Evolutionary conservation across 768 basidiomycete genomes (phyloP), one percentile per base, ranked within the genome.

Genomic region (Nidula microcarpa): DNA sequence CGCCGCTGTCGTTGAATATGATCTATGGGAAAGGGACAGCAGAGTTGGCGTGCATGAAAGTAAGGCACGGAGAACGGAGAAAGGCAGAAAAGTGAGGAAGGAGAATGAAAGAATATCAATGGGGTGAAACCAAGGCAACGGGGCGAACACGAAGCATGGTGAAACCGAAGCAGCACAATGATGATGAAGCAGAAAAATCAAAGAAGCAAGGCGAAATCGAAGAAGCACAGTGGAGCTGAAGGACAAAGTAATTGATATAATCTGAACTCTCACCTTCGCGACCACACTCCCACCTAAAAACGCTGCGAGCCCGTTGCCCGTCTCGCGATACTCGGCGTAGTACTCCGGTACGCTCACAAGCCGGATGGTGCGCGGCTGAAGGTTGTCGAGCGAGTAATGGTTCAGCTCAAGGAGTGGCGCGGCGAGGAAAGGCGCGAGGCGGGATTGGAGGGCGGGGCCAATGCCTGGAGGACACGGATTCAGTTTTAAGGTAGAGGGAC

Each of bases 301-400:
- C 9, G 87, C 84, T 4, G 90, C 87, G 37, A 86, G 74, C 1
- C 87, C 87, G 50, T 92, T 90, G 2, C 91, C 92, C 43, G 84
- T 89, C 48, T 93, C 90, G 53, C 91, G 77, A 62, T 90, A 97
- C 65, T 95, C 92, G 6, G 89, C 86, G 65, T 93, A 97, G 67
- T 94, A 95, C 33, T 95, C 93, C 0, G 94, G 93, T 6, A 94
- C 79, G 35, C 72, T 79, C 48, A 91, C 64, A 5, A 84, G 74
- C 18, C 84, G 80, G 39, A 85, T 81, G 32, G 71, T 68, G 33
- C 83, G 80, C n/a, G 91, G 75, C 60, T 91, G 91, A 17, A 88
- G 72, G 9, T 92, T 89, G 33, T 82, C 86, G 47, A 78, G 74
- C 23, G 23, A 23, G 23, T 23, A 23, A 23, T 23, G 23, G 23